Percentiles rank a stretch among this genome's conserved stretches.
Conservation (phyloP, 805 yeast genomes). For the Phaffomyces antillensis region DNA sequence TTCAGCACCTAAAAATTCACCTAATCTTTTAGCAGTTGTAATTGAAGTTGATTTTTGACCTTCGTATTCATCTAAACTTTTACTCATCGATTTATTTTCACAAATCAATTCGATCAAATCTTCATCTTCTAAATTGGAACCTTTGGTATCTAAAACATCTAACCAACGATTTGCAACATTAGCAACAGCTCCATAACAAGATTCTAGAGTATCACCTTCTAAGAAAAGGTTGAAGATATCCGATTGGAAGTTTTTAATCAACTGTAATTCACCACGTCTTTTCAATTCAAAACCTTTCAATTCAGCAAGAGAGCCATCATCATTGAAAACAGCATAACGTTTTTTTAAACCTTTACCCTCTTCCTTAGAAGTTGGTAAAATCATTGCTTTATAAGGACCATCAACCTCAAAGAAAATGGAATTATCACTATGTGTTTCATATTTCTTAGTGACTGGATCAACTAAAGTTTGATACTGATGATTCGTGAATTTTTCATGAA, state of each 20-base stretch:
- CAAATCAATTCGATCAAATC: conserved; percentile 92
- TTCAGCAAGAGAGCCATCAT: conserved; percentile 91
- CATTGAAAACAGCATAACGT: conserved; percentile 93
- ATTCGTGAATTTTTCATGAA: conserved; percentile 86
- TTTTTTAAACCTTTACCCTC: conserved; percentile 96
- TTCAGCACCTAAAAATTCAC: conserved; percentile 91
- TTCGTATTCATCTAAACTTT: conserved; percentile 81
- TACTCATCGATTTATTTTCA: conserved; percentile 94
- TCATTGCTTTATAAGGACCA: conserved; percentile 98
- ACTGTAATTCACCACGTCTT: conserved; percentile 90
- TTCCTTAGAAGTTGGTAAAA: conserved; percentile 92
- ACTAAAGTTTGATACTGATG: conserved; percentile 86
- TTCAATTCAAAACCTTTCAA: conserved; percentile 94
- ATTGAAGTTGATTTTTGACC: conserved; percentile 90
- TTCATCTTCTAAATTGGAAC: conserved; percentile 82
- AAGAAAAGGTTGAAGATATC: conserved; percentile 88
- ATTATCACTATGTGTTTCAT: conserved; percentile 78
- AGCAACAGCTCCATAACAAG: conserved; percentile 86
- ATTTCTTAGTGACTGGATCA: conserved; percentile 60
- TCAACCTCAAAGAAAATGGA: conserved; percentile 97
- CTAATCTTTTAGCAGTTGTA: conserved; percentile 88
- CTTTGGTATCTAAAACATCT: conserved; percentile 84
- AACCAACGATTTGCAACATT: conserved; percentile 93
- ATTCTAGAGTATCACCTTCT: conserved; percentile 72
- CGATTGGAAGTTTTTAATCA: conserved; percentile 91